These are phyloP conservation scores for Pyrus bretschneideri DNA, from an alignment of 306 rosid genomes.

Conservation along the genomic window DNA sequence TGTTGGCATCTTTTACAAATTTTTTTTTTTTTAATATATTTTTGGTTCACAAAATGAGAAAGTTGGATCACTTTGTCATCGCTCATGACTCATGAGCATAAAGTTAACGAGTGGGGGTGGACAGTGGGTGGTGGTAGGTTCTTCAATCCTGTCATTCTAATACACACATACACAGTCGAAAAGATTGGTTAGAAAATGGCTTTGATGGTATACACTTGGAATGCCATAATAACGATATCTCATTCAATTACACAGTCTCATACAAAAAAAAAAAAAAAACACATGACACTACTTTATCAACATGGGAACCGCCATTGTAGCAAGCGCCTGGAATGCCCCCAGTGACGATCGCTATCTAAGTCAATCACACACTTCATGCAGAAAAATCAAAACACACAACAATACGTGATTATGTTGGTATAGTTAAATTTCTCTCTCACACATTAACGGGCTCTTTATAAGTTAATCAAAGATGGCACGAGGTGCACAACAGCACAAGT, in stretches of 20 bases:
- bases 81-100: neutral
- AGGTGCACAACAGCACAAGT: constrained; percentile 19
- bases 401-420: too few relatives aligned
- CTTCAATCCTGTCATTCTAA: neutral
- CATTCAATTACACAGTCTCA: too few relatives aligned
- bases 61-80: constrained; percentile 14
- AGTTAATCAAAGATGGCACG: constrained; percentile 25
- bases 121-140: neutral
- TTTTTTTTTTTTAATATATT: too few relatives aligned
- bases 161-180: neutral
- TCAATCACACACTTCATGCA: too few relatives aligned
- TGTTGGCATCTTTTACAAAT: neutral
- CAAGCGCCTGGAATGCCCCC: too few relatives aligned
- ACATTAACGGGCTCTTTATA: neutral
- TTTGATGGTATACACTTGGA: too few relatives aligned
- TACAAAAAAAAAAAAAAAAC: neutral
- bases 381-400: too few relatives aligned
- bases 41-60: constrained; percentile 16
- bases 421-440: neutral
- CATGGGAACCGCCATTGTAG: neutral
- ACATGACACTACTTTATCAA: too few relatives aligned
- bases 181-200: neutral
- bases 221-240: neutral
- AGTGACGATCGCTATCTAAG: neutral
- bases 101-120: constrained; percentile 15